phyloP scores from a whole-genome alignment of 768 basidiomycete genomes.

The Dioszegia hungarica region DNA sequence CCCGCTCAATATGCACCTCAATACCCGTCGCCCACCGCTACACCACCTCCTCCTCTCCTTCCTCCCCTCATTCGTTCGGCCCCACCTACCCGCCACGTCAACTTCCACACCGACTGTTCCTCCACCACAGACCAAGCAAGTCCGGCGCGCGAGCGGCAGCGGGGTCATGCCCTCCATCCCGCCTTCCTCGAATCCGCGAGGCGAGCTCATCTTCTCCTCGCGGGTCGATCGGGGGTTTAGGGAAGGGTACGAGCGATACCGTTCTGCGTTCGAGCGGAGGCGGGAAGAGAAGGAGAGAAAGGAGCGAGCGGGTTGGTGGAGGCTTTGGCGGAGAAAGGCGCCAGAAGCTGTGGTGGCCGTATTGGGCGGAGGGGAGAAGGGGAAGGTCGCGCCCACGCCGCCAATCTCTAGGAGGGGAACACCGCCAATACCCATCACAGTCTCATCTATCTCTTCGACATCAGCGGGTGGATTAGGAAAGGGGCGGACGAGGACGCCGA shows the following conservation, averaged over 20 bases:
- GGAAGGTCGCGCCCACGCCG: slow-evolving; percentile 19
- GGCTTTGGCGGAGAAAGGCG: slow-evolving; percentile 1
- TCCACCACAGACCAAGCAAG: slow-evolving; percentile 36
- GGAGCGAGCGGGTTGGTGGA: slow-evolving; percentile 11
- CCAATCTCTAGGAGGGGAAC: slow-evolving; percentile 23
- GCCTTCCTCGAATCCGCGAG: slow-evolving; percentile 80
- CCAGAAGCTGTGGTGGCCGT: neutral
- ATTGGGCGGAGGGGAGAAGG: neutral
- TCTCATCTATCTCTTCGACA: neutral
- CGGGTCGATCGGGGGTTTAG: slow-evolving; percentile 75
- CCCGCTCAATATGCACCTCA: slow-evolving; percentile 93
- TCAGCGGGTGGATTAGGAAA: neutral
- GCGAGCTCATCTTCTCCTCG: slow-evolving; percentile 92
- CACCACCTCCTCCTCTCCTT: slow-evolving; percentile 8
- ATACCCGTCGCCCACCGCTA: slow-evolving; percentile 66
- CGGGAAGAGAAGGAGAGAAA: slow-evolving; percentile 56
- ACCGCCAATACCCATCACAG: slow-evolving; percentile 13
- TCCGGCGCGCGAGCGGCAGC: slow-evolving; percentile 38
- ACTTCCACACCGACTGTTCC: slow-evolving; percentile 38
- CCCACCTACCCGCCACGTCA: neutral
- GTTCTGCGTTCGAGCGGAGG: slow-evolving; percentile 75
- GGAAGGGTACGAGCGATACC: slow-evolving; percentile 88
- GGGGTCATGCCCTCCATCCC: slow-evolving; percentile 72
- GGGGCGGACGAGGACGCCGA: slow-evolving; percentile 1
- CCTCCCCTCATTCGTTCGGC: slow-evolving; percentile 51